A percentile compares a stretch with the other conserved stretches of the same genome.
These are phyloP conservation scores for Gelatoporia subvermispora DNA, from an alignment of 768 basidiomycete genomes.

Conservation along the genomic window DNA sequence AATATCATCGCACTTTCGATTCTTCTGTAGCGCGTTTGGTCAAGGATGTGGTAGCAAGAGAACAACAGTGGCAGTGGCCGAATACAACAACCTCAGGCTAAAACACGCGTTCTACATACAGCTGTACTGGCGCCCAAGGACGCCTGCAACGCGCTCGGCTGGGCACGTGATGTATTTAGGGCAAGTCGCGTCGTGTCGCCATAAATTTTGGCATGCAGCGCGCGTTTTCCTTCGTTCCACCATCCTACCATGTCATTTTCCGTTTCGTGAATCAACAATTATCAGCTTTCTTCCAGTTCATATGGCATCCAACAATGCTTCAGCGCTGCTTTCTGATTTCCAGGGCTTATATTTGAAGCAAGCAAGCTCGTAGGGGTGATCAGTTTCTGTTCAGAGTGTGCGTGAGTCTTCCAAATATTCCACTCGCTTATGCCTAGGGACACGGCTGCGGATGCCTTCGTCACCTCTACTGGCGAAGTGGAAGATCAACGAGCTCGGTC, in stretches of 20 bases:
- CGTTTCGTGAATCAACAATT: not conserved
- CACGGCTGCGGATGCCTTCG: conserved; percentile 72
- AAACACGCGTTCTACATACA: no score
- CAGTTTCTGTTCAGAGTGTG: no score
- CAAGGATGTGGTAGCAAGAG: not conserved
- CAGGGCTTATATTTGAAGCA: not conserved
- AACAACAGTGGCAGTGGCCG: not conserved
- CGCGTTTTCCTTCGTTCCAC: not conserved
- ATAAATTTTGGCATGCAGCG: not conserved
- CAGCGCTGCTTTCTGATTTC: not conserved
- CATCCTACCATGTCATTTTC: not conserved
- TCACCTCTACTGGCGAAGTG: conserved; percentile 75
- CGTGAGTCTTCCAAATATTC: conserved; percentile 19
- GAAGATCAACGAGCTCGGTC: conserved; percentile 62
- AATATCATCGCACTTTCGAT: conserved; percentile 6
- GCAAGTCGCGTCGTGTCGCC: conserved; percentile 4
- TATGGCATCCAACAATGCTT: not conserved
- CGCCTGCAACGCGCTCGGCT: not conserved
- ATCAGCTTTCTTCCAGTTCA: not conserved
- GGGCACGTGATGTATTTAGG: conserved; percentile 8
- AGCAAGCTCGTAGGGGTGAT: no score
- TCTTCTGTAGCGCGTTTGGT: not conserved
- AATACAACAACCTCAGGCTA: no score
- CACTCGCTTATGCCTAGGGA: conserved; percentile 76
- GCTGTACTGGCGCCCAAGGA: not conserved